Evolutionary conservation across 169 alveolate genomes (phyloP).

Genomic region (Perkinsus chesapeaki): DNA sequence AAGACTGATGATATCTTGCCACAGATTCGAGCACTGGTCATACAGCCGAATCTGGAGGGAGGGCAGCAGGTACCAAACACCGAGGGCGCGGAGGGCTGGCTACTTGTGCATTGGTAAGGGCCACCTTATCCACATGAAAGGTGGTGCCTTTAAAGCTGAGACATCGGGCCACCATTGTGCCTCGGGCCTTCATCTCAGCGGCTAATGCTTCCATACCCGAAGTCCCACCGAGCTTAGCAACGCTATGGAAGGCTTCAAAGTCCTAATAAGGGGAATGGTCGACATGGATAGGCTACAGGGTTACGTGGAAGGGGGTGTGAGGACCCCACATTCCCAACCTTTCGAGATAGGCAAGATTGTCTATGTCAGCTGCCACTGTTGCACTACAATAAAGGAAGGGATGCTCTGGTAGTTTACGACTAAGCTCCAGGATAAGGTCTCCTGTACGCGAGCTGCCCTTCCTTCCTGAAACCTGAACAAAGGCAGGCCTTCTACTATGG

Average conservation of each 20-base stretch:
- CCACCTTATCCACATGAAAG: not conserved
- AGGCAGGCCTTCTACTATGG: too few species aligned
- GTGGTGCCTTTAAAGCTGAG: not conserved
- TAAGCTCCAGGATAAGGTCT: not conserved
- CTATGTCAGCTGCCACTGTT: not conserved
- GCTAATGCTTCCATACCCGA: constrained; percentile 8
- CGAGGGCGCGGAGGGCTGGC: not conserved
- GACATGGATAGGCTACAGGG: not conserved
- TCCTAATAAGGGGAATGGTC: not conserved
- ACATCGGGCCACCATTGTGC: constrained; percentile 1
- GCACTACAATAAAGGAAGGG: constrained; percentile 1
- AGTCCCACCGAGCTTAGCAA: not conserved
- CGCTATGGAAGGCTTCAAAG: not conserved
- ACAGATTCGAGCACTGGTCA: not conserved
- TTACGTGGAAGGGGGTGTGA: not conserved
- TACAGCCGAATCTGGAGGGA: not conserved
- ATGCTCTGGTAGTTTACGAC: not conserved
- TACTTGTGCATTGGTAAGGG: not conserved
- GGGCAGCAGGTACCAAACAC: not conserved
- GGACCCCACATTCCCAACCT: constrained; percentile 5
- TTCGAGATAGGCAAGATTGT: not conserved
- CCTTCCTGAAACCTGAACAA: not conserved
- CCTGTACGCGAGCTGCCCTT: not conserved
- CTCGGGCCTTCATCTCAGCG: constrained; percentile 1
- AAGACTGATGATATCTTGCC: not conserved